phyloP scores from a whole-genome alignment of 768 basidiomycete species.

The Megacollybia marginata region DNA sequence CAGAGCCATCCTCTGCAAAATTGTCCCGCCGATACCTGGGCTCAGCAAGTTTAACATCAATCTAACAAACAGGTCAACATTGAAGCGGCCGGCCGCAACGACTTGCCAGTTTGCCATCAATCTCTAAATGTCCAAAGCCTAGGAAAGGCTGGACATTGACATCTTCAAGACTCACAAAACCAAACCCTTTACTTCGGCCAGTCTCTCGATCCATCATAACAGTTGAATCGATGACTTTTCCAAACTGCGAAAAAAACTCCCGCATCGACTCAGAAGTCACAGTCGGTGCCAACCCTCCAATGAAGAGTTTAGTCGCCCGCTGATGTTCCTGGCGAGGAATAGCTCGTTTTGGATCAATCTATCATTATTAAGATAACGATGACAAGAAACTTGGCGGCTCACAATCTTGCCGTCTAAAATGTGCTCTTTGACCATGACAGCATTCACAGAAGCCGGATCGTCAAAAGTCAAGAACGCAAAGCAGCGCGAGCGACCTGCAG shows the following conservation, averaged over 20 bases:
- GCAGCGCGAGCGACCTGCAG: slow-evolving; percentile 87
- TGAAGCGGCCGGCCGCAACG: neutral
- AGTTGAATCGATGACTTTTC: slow-evolving; percentile 94
- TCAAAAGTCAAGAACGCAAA: slow-evolving; percentile 98
- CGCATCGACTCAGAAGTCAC: slow-evolving; percentile 94
- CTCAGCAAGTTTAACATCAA: slow-evolving; percentile 96
- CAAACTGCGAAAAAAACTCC: slow-evolving; percentile 89
- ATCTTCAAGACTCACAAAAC: slow-evolving; percentile 93
- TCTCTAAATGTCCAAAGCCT: slow-evolving; percentile 80
- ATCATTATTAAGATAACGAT: slow-evolving; percentile 6
- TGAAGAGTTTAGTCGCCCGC: slow-evolving; percentile 90
- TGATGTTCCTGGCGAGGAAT: slow-evolving; percentile 96
- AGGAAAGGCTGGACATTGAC: slow-evolving; percentile 87
- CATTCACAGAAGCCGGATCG: slow-evolving; percentile 86
- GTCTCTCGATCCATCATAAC: slow-evolving; percentile 99
- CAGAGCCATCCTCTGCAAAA: slow-evolving; percentile 42
- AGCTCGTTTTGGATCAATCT: slow-evolving; percentile 99
- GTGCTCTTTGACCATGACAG: slow-evolving; percentile 94
- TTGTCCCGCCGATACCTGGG: slow-evolving; percentile 77
- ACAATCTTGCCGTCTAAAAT: slow-evolving; percentile 96
- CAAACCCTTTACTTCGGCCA: slow-evolving; percentile 92
- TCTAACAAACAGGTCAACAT: slow-evolving; percentile 38
- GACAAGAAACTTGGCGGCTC: slow-evolving; percentile 26
- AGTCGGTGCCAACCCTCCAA: slow-evolving; percentile 86
- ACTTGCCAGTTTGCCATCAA: slow-evolving; percentile 91